phyloP scores from a whole-genome alignment of 768 basidiomycete genomes.

The Cyathus striatus region DNA sequence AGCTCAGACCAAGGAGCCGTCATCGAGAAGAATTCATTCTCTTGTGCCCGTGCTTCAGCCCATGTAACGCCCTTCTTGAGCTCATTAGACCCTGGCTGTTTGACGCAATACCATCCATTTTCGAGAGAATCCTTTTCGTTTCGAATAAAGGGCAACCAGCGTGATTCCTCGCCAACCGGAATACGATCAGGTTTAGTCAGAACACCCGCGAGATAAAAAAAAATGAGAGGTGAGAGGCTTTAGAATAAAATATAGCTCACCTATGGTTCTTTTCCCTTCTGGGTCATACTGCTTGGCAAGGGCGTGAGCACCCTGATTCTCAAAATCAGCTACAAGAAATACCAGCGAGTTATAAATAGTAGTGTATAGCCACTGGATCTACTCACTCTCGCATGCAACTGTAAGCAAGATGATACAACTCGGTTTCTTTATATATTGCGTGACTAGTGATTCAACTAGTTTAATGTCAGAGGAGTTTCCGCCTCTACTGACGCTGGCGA shows the following conservation, averaged over 20 bases:
- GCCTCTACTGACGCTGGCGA: constrained; percentile 39
- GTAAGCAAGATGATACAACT: constrained; percentile 51
- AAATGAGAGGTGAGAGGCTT: background rate
- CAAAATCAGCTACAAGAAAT: constrained; percentile 39
- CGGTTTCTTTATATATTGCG: constrained; percentile 44
- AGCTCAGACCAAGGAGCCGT: constrained; percentile 42
- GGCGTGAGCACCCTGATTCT: constrained; percentile 61
- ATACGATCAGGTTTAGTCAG: constrained; percentile 66
- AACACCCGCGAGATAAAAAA: constrained; percentile 38
- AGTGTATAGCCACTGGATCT: too few species aligned
- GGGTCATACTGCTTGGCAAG: constrained; percentile 51
- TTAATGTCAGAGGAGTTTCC: constrained; percentile 48
- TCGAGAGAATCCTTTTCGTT: constrained; percentile 40
- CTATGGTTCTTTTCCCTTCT: constrained; percentile 55
- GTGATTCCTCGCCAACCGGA: constrained; percentile 37
- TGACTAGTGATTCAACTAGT: constrained; percentile 46
- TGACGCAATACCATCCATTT: constrained; percentile 50
- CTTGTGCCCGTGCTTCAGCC: constrained; percentile 45
- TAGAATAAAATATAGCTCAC: constrained; percentile 28
- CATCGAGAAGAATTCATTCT: constrained; percentile 45
- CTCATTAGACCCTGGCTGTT: constrained; percentile 38
- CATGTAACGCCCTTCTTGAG: constrained; percentile 43
- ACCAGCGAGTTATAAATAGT: too few species aligned
- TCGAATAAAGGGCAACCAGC: constrained; percentile 49
- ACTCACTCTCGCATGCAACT: constrained; percentile 52